Evolutionary conservation across 1,284 basidiomycete genomes (phyloP).

Genomic region (Filobasidium uniguttulatum): DNA sequence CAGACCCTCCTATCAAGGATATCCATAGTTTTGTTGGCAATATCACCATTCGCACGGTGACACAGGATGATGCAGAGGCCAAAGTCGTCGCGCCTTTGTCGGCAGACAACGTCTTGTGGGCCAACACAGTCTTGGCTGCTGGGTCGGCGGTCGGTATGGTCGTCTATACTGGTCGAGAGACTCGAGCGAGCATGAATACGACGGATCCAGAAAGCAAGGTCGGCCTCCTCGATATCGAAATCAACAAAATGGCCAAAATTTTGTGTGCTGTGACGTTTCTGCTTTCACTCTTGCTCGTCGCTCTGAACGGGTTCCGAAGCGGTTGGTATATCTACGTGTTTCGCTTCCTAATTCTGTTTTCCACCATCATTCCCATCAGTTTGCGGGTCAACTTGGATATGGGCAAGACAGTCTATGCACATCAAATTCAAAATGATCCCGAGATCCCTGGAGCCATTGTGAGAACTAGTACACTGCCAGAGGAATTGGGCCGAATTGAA

Average conservation of each 20-base stretch:
- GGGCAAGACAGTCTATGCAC: slow-evolving; percentile 97
- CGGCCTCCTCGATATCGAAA: slow-evolving; percentile 82
- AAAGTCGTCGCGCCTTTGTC: slow-evolving; percentile 55
- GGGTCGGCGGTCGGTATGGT: slow-evolving; percentile 86
- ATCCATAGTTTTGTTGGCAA: slow-evolving; percentile 93
- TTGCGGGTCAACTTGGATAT: slow-evolving; percentile 97
- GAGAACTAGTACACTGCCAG: slow-evolving; percentile 87
- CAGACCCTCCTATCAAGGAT: slow-evolving; percentile 90
- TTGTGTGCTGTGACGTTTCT: slow-evolving; percentile 87
- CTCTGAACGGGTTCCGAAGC: slow-evolving; percentile 90
- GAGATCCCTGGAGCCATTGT: slow-evolving; percentile 95
- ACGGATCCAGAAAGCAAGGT: slow-evolving; percentile 92
- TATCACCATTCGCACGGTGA: slow-evolving; percentile 50
- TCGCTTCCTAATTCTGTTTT: slow-evolving; percentile 93
- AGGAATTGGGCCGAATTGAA: slow-evolving; percentile 91
- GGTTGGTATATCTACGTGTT: slow-evolving; percentile 94
- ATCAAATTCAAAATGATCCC: slow-evolving; percentile 80
- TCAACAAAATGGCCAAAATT: slow-evolving; percentile 95
- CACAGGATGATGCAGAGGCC: slow-evolving; percentile 41
- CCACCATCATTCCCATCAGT: slow-evolving; percentile 98
- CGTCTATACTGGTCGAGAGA: slow-evolving; percentile 88
- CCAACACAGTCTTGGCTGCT: slow-evolving; percentile 92
- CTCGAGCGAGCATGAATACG: slow-evolving; percentile 97
- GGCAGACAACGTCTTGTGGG: slow-evolving; percentile 91
- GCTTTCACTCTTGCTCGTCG: slow-evolving; percentile 79